phyloP scores from a whole-genome alignment of 2,329 filamentous ascomycete species.

The Pleoardoris graminearum region DNA sequence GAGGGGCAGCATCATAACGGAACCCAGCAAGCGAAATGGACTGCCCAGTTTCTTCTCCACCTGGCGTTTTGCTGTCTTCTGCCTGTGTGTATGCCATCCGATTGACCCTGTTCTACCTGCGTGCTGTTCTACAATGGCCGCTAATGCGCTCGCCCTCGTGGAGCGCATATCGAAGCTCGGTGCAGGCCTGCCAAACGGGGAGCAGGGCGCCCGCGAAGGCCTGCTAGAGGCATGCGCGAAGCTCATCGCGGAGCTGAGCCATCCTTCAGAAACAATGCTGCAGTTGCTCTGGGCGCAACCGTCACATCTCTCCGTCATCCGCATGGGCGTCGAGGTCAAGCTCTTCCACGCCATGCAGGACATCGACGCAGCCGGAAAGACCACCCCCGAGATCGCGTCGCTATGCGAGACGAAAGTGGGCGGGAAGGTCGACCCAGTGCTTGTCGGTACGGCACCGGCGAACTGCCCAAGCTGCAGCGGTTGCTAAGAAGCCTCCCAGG shows the following conservation, averaged over 20 bases:
- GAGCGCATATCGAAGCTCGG: slow-evolving; percentile 23
- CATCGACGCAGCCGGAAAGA: slow-evolving; percentile 14
- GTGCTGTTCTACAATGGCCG: neutral
- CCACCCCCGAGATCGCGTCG: slow-evolving; percentile 18
- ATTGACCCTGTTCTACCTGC: neutral
- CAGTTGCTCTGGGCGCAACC: slow-evolving; percentile 30
- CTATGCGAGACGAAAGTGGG: slow-evolving; percentile 9
- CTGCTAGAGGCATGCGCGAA: slow-evolving; percentile 24
- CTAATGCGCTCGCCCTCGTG: slow-evolving; percentile 21
- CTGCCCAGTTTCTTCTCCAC: neutral
- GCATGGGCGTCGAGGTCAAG: slow-evolving; percentile 26
- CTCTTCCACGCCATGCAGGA: slow-evolving; percentile 26
- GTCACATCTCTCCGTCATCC: slow-evolving; percentile 22
- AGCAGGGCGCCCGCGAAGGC: slow-evolving; percentile 22
- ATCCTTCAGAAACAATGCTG: slow-evolving; percentile 28
- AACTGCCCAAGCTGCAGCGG: too few species aligned
- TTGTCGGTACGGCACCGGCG: slow-evolving; percentile 15
- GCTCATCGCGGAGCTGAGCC: slow-evolving; percentile 28
- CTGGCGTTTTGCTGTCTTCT: neutral
- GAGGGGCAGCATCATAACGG: neutral
- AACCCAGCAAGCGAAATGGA: neutral
- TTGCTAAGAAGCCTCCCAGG: neutral
- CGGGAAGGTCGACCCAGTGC: slow-evolving; percentile 18
- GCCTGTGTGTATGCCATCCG: neutral
- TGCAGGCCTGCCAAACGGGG: slow-evolving; percentile 20